These are phyloP conservation scores for Aspergillus ostianus DNA, from an alignment of 495 filamentous ascomycete species.

Conservation along the genomic window DNA sequence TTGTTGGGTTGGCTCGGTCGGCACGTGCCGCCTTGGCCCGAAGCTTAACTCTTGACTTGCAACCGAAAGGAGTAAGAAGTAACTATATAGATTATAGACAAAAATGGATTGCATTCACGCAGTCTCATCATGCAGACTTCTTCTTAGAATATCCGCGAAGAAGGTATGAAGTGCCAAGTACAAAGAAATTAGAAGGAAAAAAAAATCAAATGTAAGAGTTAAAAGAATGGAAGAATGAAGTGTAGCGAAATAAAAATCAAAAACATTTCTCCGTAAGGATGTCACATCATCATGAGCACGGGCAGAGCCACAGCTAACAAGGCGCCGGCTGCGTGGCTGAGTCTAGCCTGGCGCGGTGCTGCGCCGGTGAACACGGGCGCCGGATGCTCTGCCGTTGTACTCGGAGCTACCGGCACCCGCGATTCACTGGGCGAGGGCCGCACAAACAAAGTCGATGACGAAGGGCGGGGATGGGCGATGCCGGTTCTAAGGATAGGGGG, in stretches of 20 bases:
- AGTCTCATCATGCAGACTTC: too few relatives aligned
- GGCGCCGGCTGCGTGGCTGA: slow-evolving; percentile 10
- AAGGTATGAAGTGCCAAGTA: neutral
- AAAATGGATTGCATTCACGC: too few relatives aligned
- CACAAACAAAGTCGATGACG: slow-evolving; percentile 22
- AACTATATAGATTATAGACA: too few relatives aligned
- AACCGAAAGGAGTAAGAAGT: neutral
- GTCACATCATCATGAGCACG: slow-evolving; percentile 17
- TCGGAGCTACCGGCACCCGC: slow-evolving; percentile 15
- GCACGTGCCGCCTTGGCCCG: slow-evolving; percentile 9
- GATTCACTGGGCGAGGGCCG: slow-evolving; percentile 19
- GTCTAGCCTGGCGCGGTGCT: slow-evolving; percentile 14
- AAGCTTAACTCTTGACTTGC: slow-evolving; percentile 5
- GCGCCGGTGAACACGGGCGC: slow-evolving; percentile 28
- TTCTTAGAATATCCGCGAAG: too few relatives aligned
- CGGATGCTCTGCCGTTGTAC: slow-evolving; percentile 21
- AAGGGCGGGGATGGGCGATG: slow-evolving; percentile 8
- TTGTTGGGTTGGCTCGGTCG: slow-evolving; percentile 5
- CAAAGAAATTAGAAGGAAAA: neutral
- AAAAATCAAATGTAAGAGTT: neutral
- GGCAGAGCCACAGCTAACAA: slow-evolving; percentile 12
- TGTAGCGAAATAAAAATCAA: neutral
- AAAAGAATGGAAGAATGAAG: neutral
- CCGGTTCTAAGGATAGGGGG: slow-evolving; percentile 9
- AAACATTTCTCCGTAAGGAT: neutral